Base-by-base conservation (phyloP, 2,329 filamentous ascomycete genomes). In the Sarocladium brachiariae region DNA sequence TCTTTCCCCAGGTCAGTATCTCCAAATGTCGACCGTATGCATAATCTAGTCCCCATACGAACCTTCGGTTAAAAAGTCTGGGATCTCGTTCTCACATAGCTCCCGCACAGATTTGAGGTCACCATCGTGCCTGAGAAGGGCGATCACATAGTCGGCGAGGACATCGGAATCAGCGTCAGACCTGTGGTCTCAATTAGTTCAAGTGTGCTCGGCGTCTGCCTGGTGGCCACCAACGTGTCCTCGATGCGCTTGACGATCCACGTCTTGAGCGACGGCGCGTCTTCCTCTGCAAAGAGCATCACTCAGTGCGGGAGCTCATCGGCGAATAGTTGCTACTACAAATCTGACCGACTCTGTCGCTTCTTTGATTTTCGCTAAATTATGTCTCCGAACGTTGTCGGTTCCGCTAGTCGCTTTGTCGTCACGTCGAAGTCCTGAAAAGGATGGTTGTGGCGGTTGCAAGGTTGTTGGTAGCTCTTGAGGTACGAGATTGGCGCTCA, bases 131-230 rank as follows among this genome's bases (percentile, higher is more conserved):
- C 80, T 79, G 41, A 92, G 70, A 18, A 93, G 77, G 6, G 86
- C 87, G 54, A 91, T 75, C n/a, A 92, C 84, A 63, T 91, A 93
- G 59, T 93, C 88, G 43, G 87, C 87, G 2, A 93, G 81, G 4
- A 92, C 86, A 60, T 90, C 87, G 27, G 84, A 80, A 63, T 93
- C 88, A 48, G 86, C 87, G 60, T 91, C 87, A 24, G 86, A 88
- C 50, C 86, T 89, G 55, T 24, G 45, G n/a, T 16, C 27, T 9
- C 11, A 30, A 9, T 23, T 23, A 46, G 27, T 50, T n/a, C n/a
- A n/a, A n/a, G n/a, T n/a, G n/a, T n/a, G n/a, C n/a, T n/a, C n/a
- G n/a, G n/a, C n/a, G n/a, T n/a, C n/a, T n/a, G n/a, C n/a, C n/a
- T n/a, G n/a, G n/a, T n/a, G n/a, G n/a, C n/a, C n/a, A n/a, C 83